Evolutionary conservation across 208 protist genomes (phyloP), one percentile per base, ranked within the genome.

Genomic region (Crithidia sp.): DNA sequence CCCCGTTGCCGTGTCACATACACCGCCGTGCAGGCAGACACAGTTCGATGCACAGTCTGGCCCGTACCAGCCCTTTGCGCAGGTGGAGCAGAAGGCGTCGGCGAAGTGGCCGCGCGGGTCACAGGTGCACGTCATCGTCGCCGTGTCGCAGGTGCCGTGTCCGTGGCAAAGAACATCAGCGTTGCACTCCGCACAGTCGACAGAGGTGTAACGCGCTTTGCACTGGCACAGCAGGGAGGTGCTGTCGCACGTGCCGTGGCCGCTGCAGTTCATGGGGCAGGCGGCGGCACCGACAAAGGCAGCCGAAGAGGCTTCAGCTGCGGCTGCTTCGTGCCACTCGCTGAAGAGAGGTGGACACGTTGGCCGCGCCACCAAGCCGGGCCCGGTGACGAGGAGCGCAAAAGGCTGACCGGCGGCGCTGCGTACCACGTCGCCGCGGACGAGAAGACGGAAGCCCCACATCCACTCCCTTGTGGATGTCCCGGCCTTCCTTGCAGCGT

Each of bases 131-230:
- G 77, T 85, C 67, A 84, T 73, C 37, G 58, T 77, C 10, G 41
- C 13, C 9, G 62, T 56, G n/a, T 57, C 55, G 58, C 89, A 94
- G 12, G 62, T 76, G 49, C 92, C 89, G 43, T 88, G 83, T n/a
- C 88, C 81, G 75, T 91, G 52, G 67, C 92, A 96, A 39, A 87
- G 12, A 43, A 74, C 67, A 5, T 73, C 78, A 12, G 71, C 76
- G 76, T 93, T 79, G 73, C 92, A 96, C 41, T 85, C 57, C 17
- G 85, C 82, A 66, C 92, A 96, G 75, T 93, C 89, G 7, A 90
- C 71, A 39, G 82, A 89, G 47, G 67, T 76, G 63, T 84, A 89
- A 9, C 70, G 56, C 3, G 44, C 2, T 28, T 56, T 16, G 66
- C 92, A 96, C 52, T 54, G 54, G 67, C 92, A 96, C 43, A 77